Evolutionary conservation across 1,284 basidiomycete species (phyloP), one percentile per base, ranked within the genome.

Genomic region (Tilletia indica): DNA sequence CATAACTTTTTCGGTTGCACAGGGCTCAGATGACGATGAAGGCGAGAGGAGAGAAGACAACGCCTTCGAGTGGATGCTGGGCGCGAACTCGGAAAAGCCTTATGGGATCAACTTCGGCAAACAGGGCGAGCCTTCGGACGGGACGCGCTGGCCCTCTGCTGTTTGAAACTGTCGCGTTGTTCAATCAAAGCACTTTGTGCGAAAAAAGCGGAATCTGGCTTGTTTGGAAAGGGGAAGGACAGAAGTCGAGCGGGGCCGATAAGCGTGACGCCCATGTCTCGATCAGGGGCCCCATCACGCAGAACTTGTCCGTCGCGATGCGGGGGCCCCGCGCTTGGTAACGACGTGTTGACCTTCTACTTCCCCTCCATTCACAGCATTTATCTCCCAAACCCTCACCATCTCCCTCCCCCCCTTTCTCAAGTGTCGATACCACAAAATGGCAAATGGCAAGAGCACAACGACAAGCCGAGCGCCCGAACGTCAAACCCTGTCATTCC

Each of bases 1-100:
- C 25, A 31, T 31, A 31, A 31, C 25, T 31, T 31, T 31, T 31
- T 31, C 25, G 25, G 25, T 31, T 31, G 25, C 25, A 31, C 25
- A 31, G 25, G 25, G 25, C 25, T 31, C 25, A 31, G 25, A 31
- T 31, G 19, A 19, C 31, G 61, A 64, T 42, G 61, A 64, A 36
- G 61, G 39, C 12, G 61, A 64, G 8, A 64, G 36, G 61, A 64
- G 39, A 34, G 61, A 64, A 21, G 61, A 64, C 12, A 64, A 38
- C 2, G 61, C 61, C 9, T 64, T 64, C 38, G 34, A 64, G 36
- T 36, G 61, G 31, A 64, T 64, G 61, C 61, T 64, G 4, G n/a
- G 36, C 36, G 21, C 31, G 16, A 64, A 64, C 61, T n/a, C 61
- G 3, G 61, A 64, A 19, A 36, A 64, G 61, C 61, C 34, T 3